Base-by-base conservation (phyloP, 2,329 filamentous ascomycete species). In the Metarhizium robertsii region DNA sequence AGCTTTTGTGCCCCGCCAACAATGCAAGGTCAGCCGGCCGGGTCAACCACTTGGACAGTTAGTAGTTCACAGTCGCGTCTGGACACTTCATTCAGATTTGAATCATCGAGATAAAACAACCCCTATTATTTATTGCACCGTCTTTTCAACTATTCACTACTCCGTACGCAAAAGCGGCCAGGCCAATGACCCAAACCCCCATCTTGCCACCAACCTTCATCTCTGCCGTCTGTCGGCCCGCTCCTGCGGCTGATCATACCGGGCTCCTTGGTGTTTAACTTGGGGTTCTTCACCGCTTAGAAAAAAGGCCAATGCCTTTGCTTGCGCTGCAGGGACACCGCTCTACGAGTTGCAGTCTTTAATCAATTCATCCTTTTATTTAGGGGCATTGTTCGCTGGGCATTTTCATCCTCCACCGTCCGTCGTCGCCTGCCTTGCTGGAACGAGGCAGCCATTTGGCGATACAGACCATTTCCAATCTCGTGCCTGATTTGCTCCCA, bases 401-500 rank as follows among this genome's bases (percentile, higher is more conserved):
- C 1, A 25, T 25, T 25, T 25, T 25, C 25, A 25, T 25, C 3
- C 3, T 25, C 25, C 25, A 25, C 25, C 25, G 25, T 25, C 25
- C 25, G 25, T 25, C 25, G 3, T 25, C 25, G 25, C 25, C 4
- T 25, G 25, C 25, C 25, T 25, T 25, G 25, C 25, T 25, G 25
- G 25, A 25, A 25, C 25, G 25, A 25, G 25, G 25, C 25, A 25
- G 25, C 25, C 25, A 25, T 25, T 25, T 25, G 25, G 25, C 25
- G 25, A 25, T 25, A 25, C 25, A 25, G 25, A 25, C 25, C 3
- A 25, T 25, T 25, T 11, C 30, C 38, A 14, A 18, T 40, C 45
- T 53, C 34, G 45, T 53, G 32, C 43, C 46, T 49, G 52, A 53
- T 53, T 53, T 48, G 45, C 25, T 48, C 10, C n/a, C 32, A 25